Evolutionary conservation across 2,329 filamentous ascomycete genomes (phyloP), one percentile per base, ranked within the genome.

Genomic region (Raffaelea albimanens): DNA sequence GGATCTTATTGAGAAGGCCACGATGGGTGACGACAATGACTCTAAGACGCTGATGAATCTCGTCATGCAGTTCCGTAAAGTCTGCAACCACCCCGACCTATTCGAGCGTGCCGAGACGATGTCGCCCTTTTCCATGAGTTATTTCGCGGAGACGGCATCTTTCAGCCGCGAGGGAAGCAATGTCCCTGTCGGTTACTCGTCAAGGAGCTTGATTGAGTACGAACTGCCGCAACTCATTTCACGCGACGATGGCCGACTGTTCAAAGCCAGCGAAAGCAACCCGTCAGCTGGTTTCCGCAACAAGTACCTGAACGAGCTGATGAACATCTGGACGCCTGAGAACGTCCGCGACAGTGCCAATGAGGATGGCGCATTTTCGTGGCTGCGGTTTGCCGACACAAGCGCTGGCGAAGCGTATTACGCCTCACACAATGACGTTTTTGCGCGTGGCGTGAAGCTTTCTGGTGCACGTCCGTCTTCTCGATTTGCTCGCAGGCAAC

Each of bases 61-160:
- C 55, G 93, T 98, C 53, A 98, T 98, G 93, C 93, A 98, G 67
- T 98, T 98, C 78, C 82, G 93, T 58, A 98, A 98, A 69, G 93
- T 98, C 49, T 98, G 93, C 71, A 98, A 98, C 61, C 93, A 98
- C 62, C 93, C 93, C 0, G 93, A 98, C 67, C 68, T 98, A 31
- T 98, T 98, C 57, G 90, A 98, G 66, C 84, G 93, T 41, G 90
- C 91, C 10, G 91, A 97, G 52, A 95, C 88, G 9, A 83, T 79
- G 21, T 95, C 90, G 9, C 88, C 93, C 0, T 83, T 91, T 58
- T 85, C 87, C 1, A 82, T 85, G 57, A 80, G 82, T n/a, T 80
- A 84, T 62, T 98, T 91, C 65, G 93, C 90, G 14, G 93, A 98
- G 69, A 96, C 91, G 0, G 90, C 87, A 0, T 96, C 90, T 0